Conservation (phyloP, 1,284 basidiomycete genomes). For the Ceratobasidium sp. region DNA sequence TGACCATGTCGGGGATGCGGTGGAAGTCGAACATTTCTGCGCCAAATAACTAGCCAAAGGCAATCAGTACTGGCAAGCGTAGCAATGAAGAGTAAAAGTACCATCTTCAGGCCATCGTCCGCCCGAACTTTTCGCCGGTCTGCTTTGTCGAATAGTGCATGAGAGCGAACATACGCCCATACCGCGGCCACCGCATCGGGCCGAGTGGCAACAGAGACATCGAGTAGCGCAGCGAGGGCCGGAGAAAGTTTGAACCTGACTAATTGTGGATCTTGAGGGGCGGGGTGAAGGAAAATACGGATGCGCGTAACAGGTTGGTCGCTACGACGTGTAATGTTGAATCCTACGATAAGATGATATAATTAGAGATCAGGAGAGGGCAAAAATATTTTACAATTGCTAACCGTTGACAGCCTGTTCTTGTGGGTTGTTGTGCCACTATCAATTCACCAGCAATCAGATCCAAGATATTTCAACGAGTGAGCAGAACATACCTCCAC, state of each 20-base stretch:
- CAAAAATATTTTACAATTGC: not conserved
- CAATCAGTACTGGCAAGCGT: not conserved
- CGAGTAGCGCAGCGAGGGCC: constrained; percentile 82
- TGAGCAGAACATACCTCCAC: constrained; percentile 69
- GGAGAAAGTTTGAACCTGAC: constrained; percentile 87
- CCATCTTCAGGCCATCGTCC: constrained; percentile 77
- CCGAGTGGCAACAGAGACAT: constrained; percentile 88
- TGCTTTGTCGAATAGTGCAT: constrained; percentile 89
- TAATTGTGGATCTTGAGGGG: constrained; percentile 75
- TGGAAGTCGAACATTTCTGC: constrained; percentile 79
- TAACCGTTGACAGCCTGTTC: constrained; percentile 62
- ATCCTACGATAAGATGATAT: constrained; percentile 65
- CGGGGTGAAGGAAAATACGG: constrained; percentile 82
- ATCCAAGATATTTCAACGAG: constrained; percentile 58
- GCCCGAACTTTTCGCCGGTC: constrained; percentile 84
- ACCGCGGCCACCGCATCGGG: constrained; percentile 85
- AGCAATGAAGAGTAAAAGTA: constrained; percentile 57
- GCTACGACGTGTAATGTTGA: constrained; percentile 87
- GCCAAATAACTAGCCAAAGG: constrained; percentile 70
- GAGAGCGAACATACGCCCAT: constrained; percentile 93
- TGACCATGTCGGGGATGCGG: constrained; percentile 87
- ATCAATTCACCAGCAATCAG: constrained; percentile 47
- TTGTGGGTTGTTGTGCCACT: constrained; percentile 81
- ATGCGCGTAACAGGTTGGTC: constrained; percentile 77
- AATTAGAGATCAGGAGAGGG: not conserved